phyloP scores from a whole-genome alignment of 352 stramenopile genomes.

The Phytopythium oedochilum region DNA sequence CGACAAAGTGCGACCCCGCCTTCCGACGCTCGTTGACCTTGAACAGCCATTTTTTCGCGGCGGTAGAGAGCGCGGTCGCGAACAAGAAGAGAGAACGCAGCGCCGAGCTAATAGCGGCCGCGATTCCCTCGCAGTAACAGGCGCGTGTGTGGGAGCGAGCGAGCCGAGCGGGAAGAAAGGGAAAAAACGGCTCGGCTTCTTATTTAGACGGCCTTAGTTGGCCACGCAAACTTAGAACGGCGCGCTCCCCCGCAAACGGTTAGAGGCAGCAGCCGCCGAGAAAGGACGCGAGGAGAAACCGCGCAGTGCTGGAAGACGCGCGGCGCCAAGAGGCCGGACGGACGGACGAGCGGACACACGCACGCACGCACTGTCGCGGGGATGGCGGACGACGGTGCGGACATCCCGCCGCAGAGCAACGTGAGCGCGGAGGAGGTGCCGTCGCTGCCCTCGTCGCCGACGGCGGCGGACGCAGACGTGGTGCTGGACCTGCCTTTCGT shows the following conservation, averaged over 20 bases:
- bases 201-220: background rate
- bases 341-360: background rate
- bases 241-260: conserved; percentile 1
- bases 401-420: conserved; percentile 53
- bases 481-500: conserved; percentile 56
- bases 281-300: conserved; percentile 1
- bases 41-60: background rate
- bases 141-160: too few relatives aligned
- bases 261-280: too few relatives aligned
- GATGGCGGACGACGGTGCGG: conserved; percentile 10
- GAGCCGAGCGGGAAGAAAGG: background rate
- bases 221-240: background rate
- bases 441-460: conserved; percentile 58
- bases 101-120: too few relatives aligned
- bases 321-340: background rate
- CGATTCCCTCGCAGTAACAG: background rate
- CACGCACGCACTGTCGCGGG: too few relatives aligned
- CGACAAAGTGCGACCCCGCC: background rate
- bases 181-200: background rate
- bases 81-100: background rate
- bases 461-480: conserved; percentile 31
- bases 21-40: background rate
- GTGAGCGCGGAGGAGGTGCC: conserved; percentile 32
- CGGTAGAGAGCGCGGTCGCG: background rate
- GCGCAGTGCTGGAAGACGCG: background rate